Evolutionary conservation across 345 rosid species (phyloP).

Genomic region (Citrus sp.): DNA sequence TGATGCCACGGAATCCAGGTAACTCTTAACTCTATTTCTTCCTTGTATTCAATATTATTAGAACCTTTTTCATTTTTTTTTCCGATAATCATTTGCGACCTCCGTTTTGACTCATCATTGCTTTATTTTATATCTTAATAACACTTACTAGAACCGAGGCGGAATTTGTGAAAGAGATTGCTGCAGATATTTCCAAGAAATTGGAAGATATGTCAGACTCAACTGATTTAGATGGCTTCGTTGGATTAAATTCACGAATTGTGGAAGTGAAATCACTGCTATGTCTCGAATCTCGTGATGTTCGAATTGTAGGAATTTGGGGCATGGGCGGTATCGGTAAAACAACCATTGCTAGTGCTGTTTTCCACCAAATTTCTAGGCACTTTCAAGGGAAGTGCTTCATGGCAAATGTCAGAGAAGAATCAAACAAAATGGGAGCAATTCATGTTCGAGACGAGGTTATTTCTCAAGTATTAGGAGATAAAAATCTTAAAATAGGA

Average conservation of each 20-base stretch:
- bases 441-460: neutral
- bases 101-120: too few relatives aligned
- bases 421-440: neutral
- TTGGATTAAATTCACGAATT: neutral
- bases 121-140: too few relatives aligned
- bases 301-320: neutral
- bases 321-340: slow-evolving; percentile 9
- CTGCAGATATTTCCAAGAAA: too few relatives aligned
- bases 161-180: too few relatives aligned
- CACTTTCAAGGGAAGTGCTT: neutral
- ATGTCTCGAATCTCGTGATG: neutral
- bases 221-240: neutral
- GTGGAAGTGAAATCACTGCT: neutral
- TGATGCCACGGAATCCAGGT: neutral
- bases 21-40: neutral
- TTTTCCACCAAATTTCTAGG: neutral
- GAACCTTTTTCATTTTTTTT: too few relatives aligned
- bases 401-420: neutral
- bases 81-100: too few relatives aligned
- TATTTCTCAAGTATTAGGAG: too few relatives aligned
- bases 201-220: neutral
- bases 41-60: too few relatives aligned
- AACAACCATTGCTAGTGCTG: neutral
- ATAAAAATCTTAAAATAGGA: too few relatives aligned
- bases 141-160: too few relatives aligned